Evolutionary conservation across 805 yeast species (phyloP).

Genomic region (Diddensiella transvaalensis): DNA sequence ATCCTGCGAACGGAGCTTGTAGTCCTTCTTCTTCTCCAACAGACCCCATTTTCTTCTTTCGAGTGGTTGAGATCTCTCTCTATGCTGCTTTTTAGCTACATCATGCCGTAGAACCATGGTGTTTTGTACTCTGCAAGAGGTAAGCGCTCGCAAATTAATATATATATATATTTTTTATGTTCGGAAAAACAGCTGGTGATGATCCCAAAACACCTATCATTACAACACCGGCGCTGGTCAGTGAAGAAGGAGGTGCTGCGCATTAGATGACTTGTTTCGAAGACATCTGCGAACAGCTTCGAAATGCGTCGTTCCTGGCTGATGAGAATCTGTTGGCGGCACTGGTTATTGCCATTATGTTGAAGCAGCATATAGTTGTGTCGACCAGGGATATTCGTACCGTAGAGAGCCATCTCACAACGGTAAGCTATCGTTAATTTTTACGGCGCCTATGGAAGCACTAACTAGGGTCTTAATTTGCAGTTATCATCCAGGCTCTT

Average conservation of each 20-base stretch:
- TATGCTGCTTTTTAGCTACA: slow-evolving; percentile 92
- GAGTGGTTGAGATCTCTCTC: slow-evolving; percentile 85
- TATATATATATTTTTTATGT: neutral
- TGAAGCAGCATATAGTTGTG: slow-evolving; percentile 13
- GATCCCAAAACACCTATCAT: neutral
- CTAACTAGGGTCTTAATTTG: too few species aligned
- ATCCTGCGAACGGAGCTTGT: slow-evolving; percentile 63
- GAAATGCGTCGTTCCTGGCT: slow-evolving; percentile 5
- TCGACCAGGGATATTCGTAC: slow-evolving; percentile 3
- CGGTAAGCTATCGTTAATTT: slow-evolving; percentile 2
- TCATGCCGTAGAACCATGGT: slow-evolving; percentile 48
- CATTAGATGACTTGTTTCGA: slow-evolving; percentile 17
- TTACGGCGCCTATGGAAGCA: too few species aligned
- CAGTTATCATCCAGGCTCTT: neutral
- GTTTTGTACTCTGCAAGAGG: too few species aligned
- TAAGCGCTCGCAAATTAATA: too few species aligned
- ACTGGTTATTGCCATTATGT: slow-evolving; percentile 12
- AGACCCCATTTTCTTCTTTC: slow-evolving; percentile 75
- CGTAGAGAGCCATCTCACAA: neutral
- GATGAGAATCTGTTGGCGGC: slow-evolving; percentile 19
- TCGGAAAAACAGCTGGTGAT: neutral
- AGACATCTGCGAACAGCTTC: slow-evolving; percentile 12
- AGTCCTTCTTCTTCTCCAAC: slow-evolving; percentile 89
- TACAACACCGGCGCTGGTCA: too few species aligned
- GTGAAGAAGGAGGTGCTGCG: too few species aligned